Evolutionary conservation across 768 basidiomycete species (phyloP), one percentile per base, ranked within the genome.

Genomic region (Leccinum disarticulatum): DNA sequence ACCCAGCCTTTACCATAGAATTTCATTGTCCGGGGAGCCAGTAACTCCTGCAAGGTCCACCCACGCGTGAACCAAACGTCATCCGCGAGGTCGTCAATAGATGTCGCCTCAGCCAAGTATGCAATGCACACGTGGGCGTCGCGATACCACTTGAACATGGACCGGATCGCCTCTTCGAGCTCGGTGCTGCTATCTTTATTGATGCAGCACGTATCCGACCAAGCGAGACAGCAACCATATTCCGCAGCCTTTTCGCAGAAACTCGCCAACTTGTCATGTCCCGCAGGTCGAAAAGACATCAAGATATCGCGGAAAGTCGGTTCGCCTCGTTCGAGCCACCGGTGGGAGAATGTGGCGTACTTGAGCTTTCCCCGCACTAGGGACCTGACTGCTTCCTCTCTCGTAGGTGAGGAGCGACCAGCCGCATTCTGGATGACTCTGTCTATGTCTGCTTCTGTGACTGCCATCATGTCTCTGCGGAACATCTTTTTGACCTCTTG

Each of bases 141-240:
- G 11, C 68, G 71, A 49, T 72, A 72, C 71, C 71, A 72, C 59
- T 70, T 72, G 58, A 72, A 72, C 72, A 72, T 74, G 31, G 72
- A 72, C n/a, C 68, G 69, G 33, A 74, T 72, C 1, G 71, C 72
- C 54, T 74, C 71, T 54, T 75, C 70, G 3, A 74, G 73, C 41
- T 74, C 73, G 1, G 74, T 65, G 48, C 74, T 74, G 54, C 73
- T 74, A 8, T 72, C 66, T 7, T 74, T 75, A 53, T 74, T 70
- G 49, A 74, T 74, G 28, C 73, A 74, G 11, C 69, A 73, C 15
- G 74, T 76, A 35, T 76, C 74, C n/a, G 69, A 72, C 73, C 73
- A 76, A 33, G 69, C 74, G 3, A 73, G 62, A 13, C 30, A 22
- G 27, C 73, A 73, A 0, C 41, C 70, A 35, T 72, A 74, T 38